Base-by-base conservation (phyloP, 495 filamentous ascomycete species). In the Paragyromitra xinjiangensis region DNA sequence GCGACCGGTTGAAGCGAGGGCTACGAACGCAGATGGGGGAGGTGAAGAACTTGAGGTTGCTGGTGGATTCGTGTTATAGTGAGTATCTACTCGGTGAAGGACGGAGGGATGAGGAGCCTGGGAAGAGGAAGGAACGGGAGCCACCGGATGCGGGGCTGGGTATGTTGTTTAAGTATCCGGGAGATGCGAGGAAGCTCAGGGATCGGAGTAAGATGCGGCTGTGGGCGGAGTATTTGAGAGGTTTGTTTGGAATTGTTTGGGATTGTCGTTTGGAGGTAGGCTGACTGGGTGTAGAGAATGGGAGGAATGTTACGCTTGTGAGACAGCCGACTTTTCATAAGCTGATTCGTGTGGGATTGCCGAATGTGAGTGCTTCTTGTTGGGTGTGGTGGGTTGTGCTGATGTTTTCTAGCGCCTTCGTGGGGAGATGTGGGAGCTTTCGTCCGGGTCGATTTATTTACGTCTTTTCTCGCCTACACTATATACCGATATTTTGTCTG, bases 261-360 rank as follows among this genome's bases (percentile, higher is more conserved):
- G 4, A 3, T 34, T 34, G 29, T 59, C 45, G 59, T 9, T 6
- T 14, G 29, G 37, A 56, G 26, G 39, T 26, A 65, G 40, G 63
- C 63, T 81, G 22, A 78, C 29, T 37, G 55, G 8, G 19, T 68
- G 58, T 77, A 91, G 96, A 98, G 83, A 98, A 98, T 80, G 95
- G 95, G 59, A 92, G 95, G 55, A 98, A 98, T 85, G 88, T 90
- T 24, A 97, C 95, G 0, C 86, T 99, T 42, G 89, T 99, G 62
- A 91, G 95, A 63, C 96, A 99, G 82, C 95, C 95, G 40, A 98
- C 94, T 1, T 98, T 99, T 81, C 95, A 98, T 84, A 98, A 98
- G 81, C 87, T 99, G 50, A 97, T 99, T 69, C 89, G 95, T 65
- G 95, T 99, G 78, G 95, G 95, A 70, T 86, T 99, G 67, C 95